Evolutionary conservation across 108 stramenopile genomes (phyloP), one percentile per base, ranked within the genome.

Genomic region (Fragilariopsis cylindrus): DNA sequence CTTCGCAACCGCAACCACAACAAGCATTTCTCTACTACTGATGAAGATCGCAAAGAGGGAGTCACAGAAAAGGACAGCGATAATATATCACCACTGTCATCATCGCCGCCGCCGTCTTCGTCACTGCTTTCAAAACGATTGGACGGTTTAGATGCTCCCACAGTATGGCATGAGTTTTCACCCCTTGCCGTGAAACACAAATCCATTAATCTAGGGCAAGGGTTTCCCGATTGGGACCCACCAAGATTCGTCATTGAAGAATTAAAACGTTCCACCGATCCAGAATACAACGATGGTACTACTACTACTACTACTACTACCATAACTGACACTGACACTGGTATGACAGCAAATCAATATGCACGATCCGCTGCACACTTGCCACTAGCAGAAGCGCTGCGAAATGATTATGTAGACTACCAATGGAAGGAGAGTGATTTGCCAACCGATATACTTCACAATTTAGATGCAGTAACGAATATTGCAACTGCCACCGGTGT

Each of bases 151-250:
- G 87, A 87, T 21, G 66, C 65, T 44, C 87, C 87, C 12, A 85
- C 84, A 0, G 87, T 88, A n/a, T 88, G 84, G 84, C 80, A 84
- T 48, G 85, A 89, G 68, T 89, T 89, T 69, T 72, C 78, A 39
- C 85, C 85, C 4, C 72, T 89, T 3, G 73, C 84, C 1, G 45
- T 39, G 9, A 44, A 82, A 65, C 64, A 78, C 64, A 11, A 70
- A 1, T 60, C 85, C 7, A 76, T 89, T 30, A 90, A 87, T 70
- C 60, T 91, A 21, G 88, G 87, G 21, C 90, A 96, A 80, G 95
- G 93, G 9, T 96, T 94, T 78, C 95, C 95, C 42, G 88, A 96
- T 77, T 94, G 92, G 91, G 84, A 91, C 60, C 91, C 92, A 11
- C 92, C 95, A 6, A 55, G 41, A 1, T 96, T 96, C 78, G 88